Conservation (phyloP, 169 alveolate species). For the Amoebophrya sp. region DNA sequence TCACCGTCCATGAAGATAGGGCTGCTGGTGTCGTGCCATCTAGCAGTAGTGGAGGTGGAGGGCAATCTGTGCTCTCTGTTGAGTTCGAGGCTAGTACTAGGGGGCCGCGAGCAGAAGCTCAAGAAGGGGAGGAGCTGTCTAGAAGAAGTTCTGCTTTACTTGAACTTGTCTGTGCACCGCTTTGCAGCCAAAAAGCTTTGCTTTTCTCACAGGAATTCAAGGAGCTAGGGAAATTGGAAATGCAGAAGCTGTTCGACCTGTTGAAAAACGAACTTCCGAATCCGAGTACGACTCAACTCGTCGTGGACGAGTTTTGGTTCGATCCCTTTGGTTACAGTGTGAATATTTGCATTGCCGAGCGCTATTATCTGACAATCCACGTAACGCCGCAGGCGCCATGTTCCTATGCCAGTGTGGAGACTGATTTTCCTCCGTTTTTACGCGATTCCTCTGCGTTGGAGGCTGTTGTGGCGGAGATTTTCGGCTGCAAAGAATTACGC, state of each 20-base stretch:
- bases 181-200: too few relatives aligned
- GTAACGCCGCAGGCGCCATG: too few relatives aligned
- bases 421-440: too few relatives aligned
- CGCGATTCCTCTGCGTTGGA: too few relatives aligned
- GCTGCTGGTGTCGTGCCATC: background rate
- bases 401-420: too few relatives aligned
- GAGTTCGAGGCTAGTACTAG: too few relatives aligned
- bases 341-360: slow-evolving; percentile 27
- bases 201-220: background rate
- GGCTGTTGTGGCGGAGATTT: too few relatives aligned
- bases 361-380: too few relatives aligned
- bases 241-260: background rate
- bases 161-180: too few relatives aligned
- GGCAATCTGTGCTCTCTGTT: too few relatives aligned
- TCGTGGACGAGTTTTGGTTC: slow-evolving; percentile 43
- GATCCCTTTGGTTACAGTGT: slow-evolving; percentile 37
- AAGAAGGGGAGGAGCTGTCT: background rate
- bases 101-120: too few relatives aligned
- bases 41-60: background rate
- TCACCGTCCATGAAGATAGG: background rate
- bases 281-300: background rate
- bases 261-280: background rate
- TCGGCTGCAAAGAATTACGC: too few relatives aligned
- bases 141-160: background rate
- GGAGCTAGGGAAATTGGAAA: background rate